Percentiles rank a stretch among this genome's conserved stretches.
These are phyloP conservation scores for Apophysomyces elegans DNA, from an alignment of 371 early-diverging fungal species.

Conservation along the genomic window DNA sequence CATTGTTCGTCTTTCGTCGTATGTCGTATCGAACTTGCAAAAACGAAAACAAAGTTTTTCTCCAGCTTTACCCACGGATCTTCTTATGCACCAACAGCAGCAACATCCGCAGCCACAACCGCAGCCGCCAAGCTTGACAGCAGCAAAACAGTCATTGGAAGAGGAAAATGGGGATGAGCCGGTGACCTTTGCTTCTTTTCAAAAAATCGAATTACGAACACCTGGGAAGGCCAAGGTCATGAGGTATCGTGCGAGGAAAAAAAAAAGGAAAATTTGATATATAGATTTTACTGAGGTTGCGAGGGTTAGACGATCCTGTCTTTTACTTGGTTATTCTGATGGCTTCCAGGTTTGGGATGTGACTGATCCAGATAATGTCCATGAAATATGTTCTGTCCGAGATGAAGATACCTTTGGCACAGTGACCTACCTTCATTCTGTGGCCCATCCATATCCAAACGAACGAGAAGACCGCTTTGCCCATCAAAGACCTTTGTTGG, in stretches of 20 bases:
- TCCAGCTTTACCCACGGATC: slow-evolving; percentile 38
- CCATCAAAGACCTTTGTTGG: slow-evolving; percentile 48
- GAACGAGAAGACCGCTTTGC: slow-evolving; percentile 33
- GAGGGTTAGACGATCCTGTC: slow-evolving; percentile 45
- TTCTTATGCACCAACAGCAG: slow-evolving; percentile 27
- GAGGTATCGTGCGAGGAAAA: background rate
- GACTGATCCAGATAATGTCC: slow-evolving; percentile 69
- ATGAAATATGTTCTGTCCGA: slow-evolving; percentile 72
- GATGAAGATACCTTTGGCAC: slow-evolving; percentile 49
- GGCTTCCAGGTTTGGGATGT: slow-evolving; percentile 88
- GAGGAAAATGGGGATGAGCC: slow-evolving; percentile 31
- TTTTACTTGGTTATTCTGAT: slow-evolving; percentile 75
- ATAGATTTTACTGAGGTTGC: background rate
- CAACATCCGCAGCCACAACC: slow-evolving; percentile 23
- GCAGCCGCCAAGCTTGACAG: background rate
- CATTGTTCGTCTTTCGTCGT: slow-evolving; percentile 60
- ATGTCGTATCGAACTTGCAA: slow-evolving; percentile 55
- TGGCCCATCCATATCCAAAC: slow-evolving; percentile 19
- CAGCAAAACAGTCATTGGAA: background rate
- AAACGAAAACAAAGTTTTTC: slow-evolving; percentile 48
- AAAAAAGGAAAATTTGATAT: background rate
- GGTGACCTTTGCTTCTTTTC: slow-evolving; percentile 41
- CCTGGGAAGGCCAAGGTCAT: slow-evolving; percentile 12
- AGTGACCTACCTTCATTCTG: slow-evolving; percentile 55
- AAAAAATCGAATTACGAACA: slow-evolving; percentile 26